phyloP scores from a whole-genome alignment of 1,284 basidiomycete genomes.

The Wallemia ichthyophaga region DNA sequence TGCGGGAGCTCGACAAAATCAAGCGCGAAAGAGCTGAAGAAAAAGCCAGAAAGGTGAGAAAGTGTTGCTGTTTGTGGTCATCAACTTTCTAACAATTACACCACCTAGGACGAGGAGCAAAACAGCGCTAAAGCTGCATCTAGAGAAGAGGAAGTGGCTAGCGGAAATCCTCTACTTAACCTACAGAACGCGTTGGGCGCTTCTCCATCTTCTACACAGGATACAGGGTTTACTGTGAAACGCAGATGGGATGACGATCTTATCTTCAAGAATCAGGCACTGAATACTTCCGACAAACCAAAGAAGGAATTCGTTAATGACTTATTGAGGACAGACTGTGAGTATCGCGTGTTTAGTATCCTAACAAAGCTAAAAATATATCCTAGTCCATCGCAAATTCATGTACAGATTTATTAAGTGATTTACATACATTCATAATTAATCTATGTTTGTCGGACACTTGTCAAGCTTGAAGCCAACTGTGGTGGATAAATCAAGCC shows the following conservation, averaged over 20 bases:
- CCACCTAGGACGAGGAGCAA: slow-evolving; percentile 33
- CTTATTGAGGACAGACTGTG: slow-evolving; percentile 49
- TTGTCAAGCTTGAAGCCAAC: not conserved
- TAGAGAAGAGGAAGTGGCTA: slow-evolving; percentile 52
- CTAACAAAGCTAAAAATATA: not conserved
- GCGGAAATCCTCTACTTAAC: slow-evolving; percentile 55
- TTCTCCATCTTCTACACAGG: slow-evolving; percentile 17
- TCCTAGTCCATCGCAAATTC: slow-evolving; percentile 28
- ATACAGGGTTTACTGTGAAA: slow-evolving; percentile 42
- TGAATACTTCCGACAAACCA: slow-evolving; percentile 28
- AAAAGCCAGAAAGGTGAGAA: slow-evolving; percentile 30
- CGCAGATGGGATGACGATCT: slow-evolving; percentile 83
- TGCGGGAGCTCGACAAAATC: slow-evolving; percentile 80
- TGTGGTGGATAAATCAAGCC: not conserved
- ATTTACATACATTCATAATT: not conserved
- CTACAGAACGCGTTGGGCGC: slow-evolving; percentile 60
- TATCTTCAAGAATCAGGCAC: slow-evolving; percentile 90
- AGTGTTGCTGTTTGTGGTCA: slow-evolving; percentile 1
- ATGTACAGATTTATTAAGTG: slow-evolving; percentile 15
- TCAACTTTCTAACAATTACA: not conserved
- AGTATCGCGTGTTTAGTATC: not conserved
- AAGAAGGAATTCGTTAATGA: slow-evolving; percentile 72
- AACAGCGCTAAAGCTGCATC: slow-evolving; percentile 29
- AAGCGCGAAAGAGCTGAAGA: slow-evolving; percentile 79
- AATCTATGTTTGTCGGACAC: not conserved